Conservation (phyloP, 371 early-diverging fungal genomes). For the Zopfochytrium polystomum region DNA sequence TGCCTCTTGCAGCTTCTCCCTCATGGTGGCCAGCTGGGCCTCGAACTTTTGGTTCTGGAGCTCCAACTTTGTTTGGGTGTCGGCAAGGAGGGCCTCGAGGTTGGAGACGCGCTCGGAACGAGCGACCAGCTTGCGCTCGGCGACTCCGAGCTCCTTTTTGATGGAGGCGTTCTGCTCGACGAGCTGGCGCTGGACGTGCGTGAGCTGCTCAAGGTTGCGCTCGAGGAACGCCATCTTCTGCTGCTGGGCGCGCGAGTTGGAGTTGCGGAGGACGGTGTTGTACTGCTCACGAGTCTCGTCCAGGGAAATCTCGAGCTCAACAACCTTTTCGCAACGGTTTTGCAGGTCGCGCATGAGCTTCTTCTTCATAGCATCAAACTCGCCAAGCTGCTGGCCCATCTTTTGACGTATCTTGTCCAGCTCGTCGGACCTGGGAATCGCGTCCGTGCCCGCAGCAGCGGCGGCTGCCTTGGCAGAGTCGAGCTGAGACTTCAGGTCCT, state of each 20-base stretch:
- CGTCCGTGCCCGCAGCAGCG: slow-evolving; percentile 13
- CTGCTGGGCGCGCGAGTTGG: slow-evolving; percentile 79
- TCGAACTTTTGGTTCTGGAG: slow-evolving; percentile 84
- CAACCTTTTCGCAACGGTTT: slow-evolving; percentile 91
- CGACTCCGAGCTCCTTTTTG: slow-evolving; percentile 86
- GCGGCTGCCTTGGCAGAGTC: slow-evolving; percentile 22
- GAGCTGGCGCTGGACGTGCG: slow-evolving; percentile 88
- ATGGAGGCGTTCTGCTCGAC: slow-evolving; percentile 90
- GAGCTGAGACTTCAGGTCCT: slow-evolving; percentile 57
- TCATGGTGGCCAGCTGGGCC: slow-evolving; percentile 70
- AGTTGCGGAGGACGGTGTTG: slow-evolving; percentile 73
- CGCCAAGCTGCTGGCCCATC: slow-evolving; percentile 85
- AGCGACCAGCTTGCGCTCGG: slow-evolving; percentile 85
- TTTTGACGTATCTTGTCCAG: slow-evolving; percentile 83
- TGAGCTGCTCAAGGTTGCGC: slow-evolving; percentile 91
- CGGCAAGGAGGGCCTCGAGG: slow-evolving; percentile 81
- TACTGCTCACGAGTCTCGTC: slow-evolving; percentile 92
- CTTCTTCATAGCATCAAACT: slow-evolving; percentile 96
- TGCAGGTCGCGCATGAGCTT: slow-evolving; percentile 93
- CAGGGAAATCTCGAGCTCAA: slow-evolving; percentile 90
- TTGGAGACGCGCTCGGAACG: slow-evolving; percentile 91
- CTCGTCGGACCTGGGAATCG: slow-evolving; percentile 67
- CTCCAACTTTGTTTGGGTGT: slow-evolving; percentile 57
- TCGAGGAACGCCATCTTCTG: slow-evolving; percentile 94
- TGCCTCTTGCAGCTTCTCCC: slow-evolving; percentile 77